Conservation (phyloP, 257 asterid genomes). For the Thymus mandschuricus region DNA sequence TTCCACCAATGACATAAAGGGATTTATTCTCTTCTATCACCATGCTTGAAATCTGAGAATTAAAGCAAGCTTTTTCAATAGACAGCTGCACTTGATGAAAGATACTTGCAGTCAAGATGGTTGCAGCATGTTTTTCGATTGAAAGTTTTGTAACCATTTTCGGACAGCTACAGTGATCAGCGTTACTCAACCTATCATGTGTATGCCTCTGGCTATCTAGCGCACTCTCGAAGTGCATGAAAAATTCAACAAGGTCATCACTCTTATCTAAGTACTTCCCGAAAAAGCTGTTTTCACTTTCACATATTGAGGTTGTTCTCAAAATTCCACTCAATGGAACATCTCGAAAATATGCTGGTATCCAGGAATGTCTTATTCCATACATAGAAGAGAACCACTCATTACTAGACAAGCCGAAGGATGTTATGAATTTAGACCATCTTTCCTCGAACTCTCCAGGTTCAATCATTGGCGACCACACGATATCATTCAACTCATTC, state of each 20-base stretch:
- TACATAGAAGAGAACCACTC: not conserved
- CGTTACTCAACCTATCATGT: not conserved
- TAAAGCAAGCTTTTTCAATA: not conserved
- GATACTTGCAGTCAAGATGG: not conserved
- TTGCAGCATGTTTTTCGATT: not conserved
- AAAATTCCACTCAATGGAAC: not conserved
- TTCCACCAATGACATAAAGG: not conserved
- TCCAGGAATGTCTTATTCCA: not conserved
- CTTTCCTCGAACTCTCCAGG: not conserved
- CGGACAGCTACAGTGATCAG: not conserved
- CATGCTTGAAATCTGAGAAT: too few relatives aligned
- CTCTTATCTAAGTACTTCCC: not conserved
- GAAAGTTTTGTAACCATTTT: not conserved
- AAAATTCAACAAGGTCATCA: not conserved
- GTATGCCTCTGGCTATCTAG: not conserved
- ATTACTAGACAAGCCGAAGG: not conserved
- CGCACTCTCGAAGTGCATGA: not conserved
- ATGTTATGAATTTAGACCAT: not conserved
- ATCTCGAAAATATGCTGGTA: not conserved
- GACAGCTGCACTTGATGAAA: not conserved
- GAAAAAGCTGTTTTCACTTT: not conserved
- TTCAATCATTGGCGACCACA: not conserved
- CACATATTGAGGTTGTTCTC: not conserved
- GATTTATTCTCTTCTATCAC: not conserved
- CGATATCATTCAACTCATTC: not conserved